phyloP scores from a whole-genome alignment of 768 basidiomycete species.

The Thelephora ganbajun region DNA sequence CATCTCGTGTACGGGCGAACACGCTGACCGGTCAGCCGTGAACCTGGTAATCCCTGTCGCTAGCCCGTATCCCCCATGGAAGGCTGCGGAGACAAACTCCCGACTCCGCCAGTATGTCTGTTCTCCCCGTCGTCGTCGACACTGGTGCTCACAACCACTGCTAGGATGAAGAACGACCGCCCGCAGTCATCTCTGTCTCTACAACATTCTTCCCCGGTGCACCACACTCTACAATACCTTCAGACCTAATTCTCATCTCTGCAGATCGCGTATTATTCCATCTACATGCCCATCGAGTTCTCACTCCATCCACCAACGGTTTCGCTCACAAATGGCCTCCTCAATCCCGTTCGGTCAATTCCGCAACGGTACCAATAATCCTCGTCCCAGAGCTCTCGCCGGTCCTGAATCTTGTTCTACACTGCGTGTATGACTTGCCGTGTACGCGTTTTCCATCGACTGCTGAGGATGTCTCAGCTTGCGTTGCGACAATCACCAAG shows the following conservation, averaged over 20 bases:
- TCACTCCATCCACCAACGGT: slow-evolving; percentile 11
- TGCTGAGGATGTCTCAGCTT: slow-evolving; percentile 10
- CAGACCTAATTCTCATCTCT: slow-evolving; percentile 15
- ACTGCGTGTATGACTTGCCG: slow-evolving; percentile 17
- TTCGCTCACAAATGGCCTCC: slow-evolving; percentile 8
- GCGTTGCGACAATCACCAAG: slow-evolving; percentile 10
- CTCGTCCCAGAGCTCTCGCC: slow-evolving; percentile 13
- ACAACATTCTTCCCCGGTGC: slow-evolving; percentile 9
- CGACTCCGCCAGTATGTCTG: no score
- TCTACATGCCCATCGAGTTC: slow-evolving; percentile 12
- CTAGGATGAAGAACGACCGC: background rate
- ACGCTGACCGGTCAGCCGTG: no score
- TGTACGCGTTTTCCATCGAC: slow-evolving; percentile 14
- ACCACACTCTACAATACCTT: background rate
- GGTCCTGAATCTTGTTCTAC: slow-evolving; percentile 20
- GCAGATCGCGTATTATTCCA: slow-evolving; percentile 18
- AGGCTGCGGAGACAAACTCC: no score
- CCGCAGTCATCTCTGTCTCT: slow-evolving; percentile 9
- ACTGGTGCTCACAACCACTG: no score
- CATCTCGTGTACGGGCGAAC: no score
- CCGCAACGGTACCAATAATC: slow-evolving; percentile 17
- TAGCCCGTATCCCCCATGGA: no score
- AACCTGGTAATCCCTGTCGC: no score
- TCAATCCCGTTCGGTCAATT: slow-evolving; percentile 3
- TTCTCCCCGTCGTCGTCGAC: no score